Percentiles rank a stretch among this genome's conserved stretches.
Conservation (phyloP, 2,329 filamentous ascomycete genomes). For the Emmonsiellopsis sp. region DNA sequence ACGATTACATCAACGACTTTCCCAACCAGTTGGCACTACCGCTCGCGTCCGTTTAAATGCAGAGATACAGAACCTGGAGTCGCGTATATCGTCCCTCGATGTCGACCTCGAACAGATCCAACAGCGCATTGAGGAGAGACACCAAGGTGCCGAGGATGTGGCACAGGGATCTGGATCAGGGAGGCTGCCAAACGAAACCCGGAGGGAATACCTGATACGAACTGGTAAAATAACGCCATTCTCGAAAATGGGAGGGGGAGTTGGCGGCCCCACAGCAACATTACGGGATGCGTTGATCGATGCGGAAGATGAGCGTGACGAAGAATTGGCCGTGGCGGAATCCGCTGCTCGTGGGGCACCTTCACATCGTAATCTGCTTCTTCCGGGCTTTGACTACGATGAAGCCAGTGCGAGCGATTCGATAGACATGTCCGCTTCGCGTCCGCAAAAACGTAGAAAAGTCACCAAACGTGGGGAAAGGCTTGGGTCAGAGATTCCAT, state of each 20-base stretch:
- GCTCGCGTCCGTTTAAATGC: slow-evolving; percentile 35
- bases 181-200: slow-evolving; percentile 67
- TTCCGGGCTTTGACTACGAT: slow-evolving; percentile 59
- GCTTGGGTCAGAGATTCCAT: slow-evolving; percentile 1
- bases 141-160: slow-evolving; percentile 44
- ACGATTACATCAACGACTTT: slow-evolving; percentile 47
- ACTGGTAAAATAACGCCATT: slow-evolving; percentile 98
- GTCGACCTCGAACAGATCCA: slow-evolving; percentile 73
- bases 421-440: slow-evolving; percentile 16
- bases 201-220: slow-evolving; percentile 81
- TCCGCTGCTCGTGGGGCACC: slow-evolving; percentile 32
- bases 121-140: slow-evolving; percentile 66
- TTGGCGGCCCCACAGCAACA: slow-evolving; percentile 38
- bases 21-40: slow-evolving; percentile 44
- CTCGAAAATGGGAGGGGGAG: slow-evolving; percentile 59
- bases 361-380: slow-evolving; percentile 64
- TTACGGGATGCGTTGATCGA: slow-evolving; percentile 71
- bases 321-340: slow-evolving; percentile 39
- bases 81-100: slow-evolving; percentile 54
- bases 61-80: slow-evolving; percentile 57
- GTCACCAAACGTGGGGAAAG: slow-evolving; percentile 9
- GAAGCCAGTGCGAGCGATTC: slow-evolving; percentile 23
- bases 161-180: slow-evolving; percentile 35
- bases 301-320: slow-evolving; percentile 61
- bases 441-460: slow-evolving; percentile 27